A percentile compares a stretch with the other conserved stretches of the same genome.
phyloP scores from a whole-genome alignment of 306 rosid genomes.

The Abrus pulchellus region DNA sequence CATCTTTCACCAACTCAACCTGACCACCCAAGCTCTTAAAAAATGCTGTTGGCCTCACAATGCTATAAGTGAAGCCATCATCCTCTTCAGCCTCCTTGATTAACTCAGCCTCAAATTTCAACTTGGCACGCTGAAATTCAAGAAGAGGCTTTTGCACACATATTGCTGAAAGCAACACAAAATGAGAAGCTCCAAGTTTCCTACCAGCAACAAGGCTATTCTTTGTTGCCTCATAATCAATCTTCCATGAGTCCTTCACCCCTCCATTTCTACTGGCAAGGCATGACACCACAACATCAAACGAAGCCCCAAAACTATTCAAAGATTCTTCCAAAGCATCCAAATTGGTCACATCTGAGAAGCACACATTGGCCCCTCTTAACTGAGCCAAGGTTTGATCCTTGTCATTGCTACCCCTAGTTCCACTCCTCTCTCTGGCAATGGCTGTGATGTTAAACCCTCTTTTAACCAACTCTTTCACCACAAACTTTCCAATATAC shows the following conservation, averaged over 20 bases:
- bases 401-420: constrained; percentile 66
- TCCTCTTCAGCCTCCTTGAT: constrained; percentile 66
- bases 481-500: constrained; percentile 93
- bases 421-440: constrained; percentile 92
- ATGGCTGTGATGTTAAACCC: constrained; percentile 82
- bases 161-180: constrained; percentile 93
- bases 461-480: constrained; percentile 78
- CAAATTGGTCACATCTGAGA: constrained; percentile 85
- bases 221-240: constrained; percentile 96
- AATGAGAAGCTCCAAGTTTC: constrained; percentile 86
- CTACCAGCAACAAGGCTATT: constrained; percentile 86
- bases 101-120: constrained; percentile 86
- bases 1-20: constrained; percentile 96
- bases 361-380: constrained; percentile 80
- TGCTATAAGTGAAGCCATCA: constrained; percentile 75
- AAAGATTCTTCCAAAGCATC: constrained; percentile 68
- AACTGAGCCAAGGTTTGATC: constrained; percentile 69
- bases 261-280: constrained; percentile 96
- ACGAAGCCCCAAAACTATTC: constrained; percentile 55
- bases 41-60: constrained; percentile 97
- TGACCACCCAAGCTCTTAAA: constrained; percentile 99
- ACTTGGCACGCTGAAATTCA: constrained; percentile 93
- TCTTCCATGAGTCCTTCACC: constrained; percentile 93
- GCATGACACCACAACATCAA: constrained; percentile 95
- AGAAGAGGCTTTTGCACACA: constrained; percentile 99